Evolutionary conservation across 2,329 filamentous ascomycete species (phyloP).

Genomic region (Beauveria medogensis): DNA sequence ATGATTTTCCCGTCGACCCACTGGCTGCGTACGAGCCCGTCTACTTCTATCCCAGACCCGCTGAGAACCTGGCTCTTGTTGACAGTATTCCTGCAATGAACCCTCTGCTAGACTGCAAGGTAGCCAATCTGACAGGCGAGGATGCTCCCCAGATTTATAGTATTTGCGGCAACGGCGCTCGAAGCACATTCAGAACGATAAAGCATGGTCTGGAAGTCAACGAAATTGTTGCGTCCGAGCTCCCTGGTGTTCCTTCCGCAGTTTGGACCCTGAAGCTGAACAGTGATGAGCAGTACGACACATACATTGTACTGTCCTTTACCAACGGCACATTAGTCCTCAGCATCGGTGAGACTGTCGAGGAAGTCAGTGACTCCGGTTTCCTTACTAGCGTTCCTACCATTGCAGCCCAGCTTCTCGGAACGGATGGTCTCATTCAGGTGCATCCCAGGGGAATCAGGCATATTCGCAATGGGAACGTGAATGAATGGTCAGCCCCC

Average conservation of each 20-base stretch:
- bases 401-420: constrained; percentile 85
- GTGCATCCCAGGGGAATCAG: constrained; percentile 95
- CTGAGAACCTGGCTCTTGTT: constrained; percentile 76
- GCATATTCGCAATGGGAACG: constrained; percentile 68
- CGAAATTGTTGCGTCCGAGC: constrained; percentile 88
- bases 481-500: constrained; percentile 91
- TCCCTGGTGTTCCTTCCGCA: constrained; percentile 79
- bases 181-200: constrained; percentile 83
- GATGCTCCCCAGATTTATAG: constrained; percentile 96
- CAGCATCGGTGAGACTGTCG: constrained; percentile 93
- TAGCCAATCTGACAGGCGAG: constrained; percentile 83
- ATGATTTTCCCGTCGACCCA: constrained; percentile 71
- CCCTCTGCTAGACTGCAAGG: constrained; percentile 82
- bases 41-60: constrained; percentile 74
- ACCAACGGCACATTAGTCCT: constrained; percentile 83
- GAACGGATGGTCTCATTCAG: constrained; percentile 86
- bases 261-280: constrained; percentile 94
- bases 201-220: constrained; percentile 90
- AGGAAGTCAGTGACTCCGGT: constrained; percentile 88
- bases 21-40: constrained; percentile 64
- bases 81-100: constrained; percentile 85
- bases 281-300: constrained; percentile 75
- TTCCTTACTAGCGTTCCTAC: constrained; percentile 86
- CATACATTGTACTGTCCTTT: constrained; percentile 93
- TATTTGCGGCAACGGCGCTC: constrained; percentile 78